Percentiles rank a stretch among this genome's conserved stretches.
Conservation (phyloP, 352 stramenopile species). For the Hyaloperonospora arabidopsidis region DNA sequence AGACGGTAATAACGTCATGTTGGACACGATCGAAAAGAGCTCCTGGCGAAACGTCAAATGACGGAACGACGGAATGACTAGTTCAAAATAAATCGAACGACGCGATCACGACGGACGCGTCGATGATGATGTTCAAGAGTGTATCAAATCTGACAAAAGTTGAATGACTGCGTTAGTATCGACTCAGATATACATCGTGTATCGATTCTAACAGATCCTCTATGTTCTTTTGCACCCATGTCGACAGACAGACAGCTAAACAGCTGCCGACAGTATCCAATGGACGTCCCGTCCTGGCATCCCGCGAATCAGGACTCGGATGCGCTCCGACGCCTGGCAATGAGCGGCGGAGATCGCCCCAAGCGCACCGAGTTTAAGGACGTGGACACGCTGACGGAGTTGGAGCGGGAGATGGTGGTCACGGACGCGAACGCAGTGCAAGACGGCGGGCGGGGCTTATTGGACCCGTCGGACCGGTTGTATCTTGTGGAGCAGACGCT, state of each 20-base stretch:
- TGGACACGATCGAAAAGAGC: too few relatives aligned
- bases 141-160: background rate
- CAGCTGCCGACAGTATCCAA: slow-evolving; percentile 10
- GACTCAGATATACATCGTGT: background rate
- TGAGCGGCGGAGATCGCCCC: slow-evolving; percentile 11
- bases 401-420: slow-evolving; percentile 47
- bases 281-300: slow-evolving; percentile 73
- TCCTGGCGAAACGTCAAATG: slow-evolving; percentile 12
- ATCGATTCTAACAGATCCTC: slow-evolving; percentile 6
- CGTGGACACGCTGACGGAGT: slow-evolving; percentile 69
- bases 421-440: slow-evolving; percentile 31
- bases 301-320: slow-evolving; percentile 56
- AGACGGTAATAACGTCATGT: slow-evolving; percentile 2
- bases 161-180: too few relatives aligned
- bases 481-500: slow-evolving; percentile 65
- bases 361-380: slow-evolving; percentile 61
- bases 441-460: slow-evolving; percentile 45
- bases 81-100: too few relatives aligned
- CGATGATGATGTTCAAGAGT: background rate
- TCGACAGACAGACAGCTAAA: slow-evolving; percentile 3
- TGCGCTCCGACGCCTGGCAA: slow-evolving; percentile 25
- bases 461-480: slow-evolving; percentile 65
- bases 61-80: background rate
- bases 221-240: slow-evolving; percentile 2
- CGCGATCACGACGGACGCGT: too few relatives aligned